Base-by-base conservation (phyloP, 345 rosid species). In the Lumnitzera littorea region DNA sequence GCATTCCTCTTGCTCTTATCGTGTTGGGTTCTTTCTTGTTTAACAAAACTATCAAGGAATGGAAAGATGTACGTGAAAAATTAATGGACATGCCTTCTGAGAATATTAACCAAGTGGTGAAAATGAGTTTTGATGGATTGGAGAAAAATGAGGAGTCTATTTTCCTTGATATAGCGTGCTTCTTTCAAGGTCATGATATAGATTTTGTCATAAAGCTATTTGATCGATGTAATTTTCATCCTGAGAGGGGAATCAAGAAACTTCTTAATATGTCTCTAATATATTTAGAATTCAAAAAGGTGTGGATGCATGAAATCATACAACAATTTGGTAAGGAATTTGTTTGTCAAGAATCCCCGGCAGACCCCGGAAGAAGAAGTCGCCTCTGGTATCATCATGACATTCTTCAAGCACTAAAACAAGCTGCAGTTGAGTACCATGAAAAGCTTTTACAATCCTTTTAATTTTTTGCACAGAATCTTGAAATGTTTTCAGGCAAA, bases 301-400 rank as follows among this genome's bases (percentile, higher is more conserved):
- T 74, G 20, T 8, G 16, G 60, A 74, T 70, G 79, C 79, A 74
- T 47, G 72, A 62, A 54, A 66, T 70, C 59, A 55, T 74, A 6
- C 58, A 70, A 53, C 66, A 66, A 59, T 53, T 72, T 67, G 81
- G 75, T 41, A 57, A 48, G 23, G 75, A 70, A 10, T 73, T 67
- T 1, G 72, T 74, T 54, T 48, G 1, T 9, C 56, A 7, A 53
- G 72, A 74, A 67, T 70, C 66, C 41, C 59, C 70, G 0, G 41
- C 54, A 3, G 61, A 74, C 63, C 74, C 72, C 0, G 36, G 63
- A 11, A 12, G 3, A 50, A 48, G 61, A 48, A 74, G 67, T 11
- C 66, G 67, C 43, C 59, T 74, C 12, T 74, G 72, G 69, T 14
- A 50, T 29, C 63, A 56, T 1, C 49, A 63, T 16, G 74, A 74